These are phyloP conservation scores for Syzygium oleosum DNA, from an alignment of 345 rosid genomes.

Conservation along the genomic window DNA sequence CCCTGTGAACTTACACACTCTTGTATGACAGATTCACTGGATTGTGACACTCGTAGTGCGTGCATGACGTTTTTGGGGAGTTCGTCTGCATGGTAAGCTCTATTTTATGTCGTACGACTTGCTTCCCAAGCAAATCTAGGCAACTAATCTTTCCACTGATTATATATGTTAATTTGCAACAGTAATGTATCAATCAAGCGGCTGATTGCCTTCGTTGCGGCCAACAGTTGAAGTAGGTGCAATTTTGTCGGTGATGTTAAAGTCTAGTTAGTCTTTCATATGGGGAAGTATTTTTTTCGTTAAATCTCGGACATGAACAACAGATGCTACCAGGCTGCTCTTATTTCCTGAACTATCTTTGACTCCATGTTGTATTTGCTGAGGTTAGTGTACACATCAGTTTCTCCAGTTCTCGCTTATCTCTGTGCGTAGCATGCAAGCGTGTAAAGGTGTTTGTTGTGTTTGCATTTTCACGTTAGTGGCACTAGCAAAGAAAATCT, in stretches of 20 bases:
- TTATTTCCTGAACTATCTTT: neutral
- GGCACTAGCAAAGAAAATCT: neutral
- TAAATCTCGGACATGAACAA: neutral
- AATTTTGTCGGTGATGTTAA: neutral
- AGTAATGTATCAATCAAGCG: neutral
- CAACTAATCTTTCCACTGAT: neutral
- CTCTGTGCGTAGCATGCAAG: neutral
- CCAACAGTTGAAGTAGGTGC: neutral
- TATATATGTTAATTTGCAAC: neutral
- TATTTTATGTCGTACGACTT: neutral
- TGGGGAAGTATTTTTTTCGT: neutral
- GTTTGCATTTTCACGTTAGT: neutral
- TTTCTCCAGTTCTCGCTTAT: neutral
- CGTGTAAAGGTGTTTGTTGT: neutral
- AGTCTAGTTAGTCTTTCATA: neutral
- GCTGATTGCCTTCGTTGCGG: neutral
- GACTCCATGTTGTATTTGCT: neutral
- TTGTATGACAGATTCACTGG: constrained; percentile 26
- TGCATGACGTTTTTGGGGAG: neutral
- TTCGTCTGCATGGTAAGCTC: neutral
- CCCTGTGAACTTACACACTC: neutral
- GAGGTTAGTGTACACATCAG: neutral
- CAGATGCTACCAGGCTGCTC: neutral
- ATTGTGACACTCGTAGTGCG: constrained; percentile 7
- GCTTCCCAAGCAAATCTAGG: neutral